These are phyloP conservation scores for Eudorina sp. DNA, from an alignment of 139 green algal species.

Conservation along the genomic window DNA sequence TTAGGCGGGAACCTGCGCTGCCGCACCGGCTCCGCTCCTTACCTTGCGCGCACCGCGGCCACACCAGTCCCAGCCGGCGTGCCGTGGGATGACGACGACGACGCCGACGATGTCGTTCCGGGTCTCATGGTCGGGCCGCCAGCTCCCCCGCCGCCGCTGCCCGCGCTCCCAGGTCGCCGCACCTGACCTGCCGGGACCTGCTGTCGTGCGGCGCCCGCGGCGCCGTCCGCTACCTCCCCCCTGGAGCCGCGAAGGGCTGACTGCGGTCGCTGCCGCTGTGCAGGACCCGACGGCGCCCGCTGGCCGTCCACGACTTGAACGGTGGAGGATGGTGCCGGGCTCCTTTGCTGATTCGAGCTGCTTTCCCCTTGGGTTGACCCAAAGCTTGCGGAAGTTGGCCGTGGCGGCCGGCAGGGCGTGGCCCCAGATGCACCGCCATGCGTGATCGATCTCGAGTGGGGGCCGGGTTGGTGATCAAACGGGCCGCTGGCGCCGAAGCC, in stretches of 20 bases:
- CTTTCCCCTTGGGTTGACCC: background rate
- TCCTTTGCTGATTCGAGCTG: too few relatives aligned
- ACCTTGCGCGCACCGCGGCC: conserved; percentile 1
- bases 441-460: background rate
- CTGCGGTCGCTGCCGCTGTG: too few relatives aligned
- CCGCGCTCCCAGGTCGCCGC: background rate
- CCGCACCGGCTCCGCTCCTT: too few relatives aligned
- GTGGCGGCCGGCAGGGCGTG: background rate
- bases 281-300: too few relatives aligned
- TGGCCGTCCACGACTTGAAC: too few relatives aligned
- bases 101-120: background rate
- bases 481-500: background rate
- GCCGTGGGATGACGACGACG: background rate
- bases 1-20: too few relatives aligned
- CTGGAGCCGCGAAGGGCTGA: too few relatives aligned
- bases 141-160: background rate
- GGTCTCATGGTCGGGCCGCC: background rate
- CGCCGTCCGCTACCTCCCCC: too few relatives aligned
- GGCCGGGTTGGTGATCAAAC: background rate
- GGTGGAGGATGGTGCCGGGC: too few relatives aligned
- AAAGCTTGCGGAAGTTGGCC: background rate
- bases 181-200: background rate
- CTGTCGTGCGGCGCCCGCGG: too few relatives aligned
- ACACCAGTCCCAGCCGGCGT: background rate
- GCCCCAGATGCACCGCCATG: background rate